Percentiles rank a stretch among this genome's conserved stretches.
phyloP scores from a whole-genome alignment of 2,329 filamentous ascomycete genomes.

The Albophoma yamanashiensis region DNA sequence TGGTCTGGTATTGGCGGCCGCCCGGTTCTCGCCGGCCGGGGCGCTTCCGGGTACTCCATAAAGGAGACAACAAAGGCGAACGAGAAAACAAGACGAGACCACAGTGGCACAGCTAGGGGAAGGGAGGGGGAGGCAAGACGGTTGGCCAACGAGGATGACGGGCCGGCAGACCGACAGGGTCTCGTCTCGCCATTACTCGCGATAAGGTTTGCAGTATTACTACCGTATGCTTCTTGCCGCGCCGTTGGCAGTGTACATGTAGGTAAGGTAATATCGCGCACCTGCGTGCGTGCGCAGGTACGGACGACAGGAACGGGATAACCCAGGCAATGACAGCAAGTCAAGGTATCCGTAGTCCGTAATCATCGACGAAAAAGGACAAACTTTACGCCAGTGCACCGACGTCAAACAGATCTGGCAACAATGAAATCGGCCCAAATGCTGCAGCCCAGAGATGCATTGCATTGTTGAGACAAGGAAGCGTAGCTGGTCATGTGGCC shows the following conservation, averaged over 20 bases:
- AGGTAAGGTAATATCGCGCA: background rate
- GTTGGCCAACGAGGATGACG: background rate
- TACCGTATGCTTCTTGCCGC: background rate
- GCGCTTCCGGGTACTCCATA: background rate
- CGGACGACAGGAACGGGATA: background rate
- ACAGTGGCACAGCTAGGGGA: conserved; percentile 2
- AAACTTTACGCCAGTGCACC: background rate
- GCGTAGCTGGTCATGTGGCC: background rate
- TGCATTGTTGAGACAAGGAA: background rate
- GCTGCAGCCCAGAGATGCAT: background rate
- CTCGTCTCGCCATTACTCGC: background rate
- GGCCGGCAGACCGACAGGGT: background rate
- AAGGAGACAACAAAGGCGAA: background rate
- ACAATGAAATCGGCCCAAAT: background rate
- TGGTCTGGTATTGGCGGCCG: background rate
- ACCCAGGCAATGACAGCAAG: background rate
- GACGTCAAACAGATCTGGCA: background rate
- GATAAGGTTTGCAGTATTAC: background rate
- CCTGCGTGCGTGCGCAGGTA: background rate
- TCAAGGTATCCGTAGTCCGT: background rate
- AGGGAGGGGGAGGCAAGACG: background rate
- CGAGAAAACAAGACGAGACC: conserved; percentile 8
- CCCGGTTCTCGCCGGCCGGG: background rate
- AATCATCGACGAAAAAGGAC: background rate
- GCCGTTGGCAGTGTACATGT: background rate